Evolutionary conservation across 768 basidiomycete genomes (phyloP).

Genomic region (Russula dissimulans): DNA sequence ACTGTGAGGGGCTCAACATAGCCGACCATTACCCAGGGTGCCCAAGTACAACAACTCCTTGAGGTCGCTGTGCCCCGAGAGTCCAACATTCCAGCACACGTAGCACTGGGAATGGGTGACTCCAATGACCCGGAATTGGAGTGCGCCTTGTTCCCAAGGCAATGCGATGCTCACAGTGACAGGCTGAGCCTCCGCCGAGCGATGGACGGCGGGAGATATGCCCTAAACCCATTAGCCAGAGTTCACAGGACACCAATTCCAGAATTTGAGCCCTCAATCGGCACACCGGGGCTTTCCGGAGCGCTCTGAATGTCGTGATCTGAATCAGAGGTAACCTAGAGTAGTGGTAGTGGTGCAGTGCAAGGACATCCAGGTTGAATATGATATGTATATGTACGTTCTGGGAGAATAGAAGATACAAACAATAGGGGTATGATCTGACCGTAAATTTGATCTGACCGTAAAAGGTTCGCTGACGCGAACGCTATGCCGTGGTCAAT

Average conservation of each 20-base stretch:
- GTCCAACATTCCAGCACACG: not conserved
- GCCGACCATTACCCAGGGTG: not conserved
- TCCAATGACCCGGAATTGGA: not conserved
- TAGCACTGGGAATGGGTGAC: not conserved
- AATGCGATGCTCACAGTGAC: not conserved
- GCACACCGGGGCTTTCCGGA: not conserved
- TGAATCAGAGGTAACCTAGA: not conserved
- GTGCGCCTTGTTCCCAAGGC: not conserved
- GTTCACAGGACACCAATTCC: not conserved
- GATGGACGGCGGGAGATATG: not conserved
- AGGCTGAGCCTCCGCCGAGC: not conserved
- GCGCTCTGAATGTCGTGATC: not conserved
- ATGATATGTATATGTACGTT: not conserved
- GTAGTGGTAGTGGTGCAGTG: too few species aligned
- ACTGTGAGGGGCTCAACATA: not conserved
- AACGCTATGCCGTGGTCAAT: not conserved
- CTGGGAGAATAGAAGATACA: not conserved
- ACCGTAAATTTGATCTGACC: not conserved
- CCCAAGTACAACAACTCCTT: slow-evolving; percentile 9
- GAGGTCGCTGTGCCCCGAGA: not conserved
- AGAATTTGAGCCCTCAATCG: not conserved
- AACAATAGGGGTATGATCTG: not conserved
- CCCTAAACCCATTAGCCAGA: not conserved
- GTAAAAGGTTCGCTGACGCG: slow-evolving; percentile 15
- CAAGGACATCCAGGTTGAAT: not conserved